Percentiles rank a stretch among this genome's conserved stretches.
Conservation (phyloP, 805 yeast genomes). For the Hanseniaspora valbyensis region DNA sequence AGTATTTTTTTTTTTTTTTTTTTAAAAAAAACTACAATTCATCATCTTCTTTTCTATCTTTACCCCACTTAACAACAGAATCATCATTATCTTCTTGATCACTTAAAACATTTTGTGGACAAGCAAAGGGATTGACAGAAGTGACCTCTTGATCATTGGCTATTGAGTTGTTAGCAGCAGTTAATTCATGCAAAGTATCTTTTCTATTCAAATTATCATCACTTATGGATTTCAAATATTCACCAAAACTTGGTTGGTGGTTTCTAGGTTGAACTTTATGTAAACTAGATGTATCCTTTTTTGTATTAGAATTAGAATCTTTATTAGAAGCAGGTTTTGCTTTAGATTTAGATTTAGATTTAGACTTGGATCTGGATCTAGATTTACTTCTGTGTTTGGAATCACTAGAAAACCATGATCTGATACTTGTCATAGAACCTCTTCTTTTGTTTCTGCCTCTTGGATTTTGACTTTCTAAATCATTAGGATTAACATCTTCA, state of each 20-base stretch:
- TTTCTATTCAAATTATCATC: not conserved
- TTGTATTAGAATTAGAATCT: too few relatives aligned
- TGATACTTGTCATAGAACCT: slow-evolving; percentile 12
- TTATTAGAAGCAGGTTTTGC: not conserved
- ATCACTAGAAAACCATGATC: slow-evolving; percentile 13
- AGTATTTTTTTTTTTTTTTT: too few relatives aligned
- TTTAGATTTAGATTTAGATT: not conserved
- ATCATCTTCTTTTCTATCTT: slow-evolving; percentile 12
- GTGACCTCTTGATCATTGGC: too few relatives aligned
- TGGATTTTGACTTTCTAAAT: slow-evolving; percentile 8
- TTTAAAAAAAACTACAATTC: too few relatives aligned
- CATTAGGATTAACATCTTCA: not conserved
- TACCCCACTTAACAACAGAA: slow-evolving; percentile 9
- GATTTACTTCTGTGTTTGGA: slow-evolving; percentile 8
- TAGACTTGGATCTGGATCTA: slow-evolving; percentile 7
- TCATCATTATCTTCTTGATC: slow-evolving; percentile 4
- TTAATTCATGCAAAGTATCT: not conserved
- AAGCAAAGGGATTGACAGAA: not conserved
- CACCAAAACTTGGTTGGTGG: slow-evolving; percentile 2
- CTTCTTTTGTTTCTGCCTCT: slow-evolving; percentile 15
- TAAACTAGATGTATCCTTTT: not conserved
- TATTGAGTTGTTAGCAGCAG: not conserved
- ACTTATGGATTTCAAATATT: not conserved
- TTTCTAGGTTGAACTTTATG: slow-evolving; percentile 14
- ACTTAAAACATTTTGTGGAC: not conserved